phyloP scores from a whole-genome alignment of 805 yeast species.

The Hanseniaspora valbyensis region DNA sequence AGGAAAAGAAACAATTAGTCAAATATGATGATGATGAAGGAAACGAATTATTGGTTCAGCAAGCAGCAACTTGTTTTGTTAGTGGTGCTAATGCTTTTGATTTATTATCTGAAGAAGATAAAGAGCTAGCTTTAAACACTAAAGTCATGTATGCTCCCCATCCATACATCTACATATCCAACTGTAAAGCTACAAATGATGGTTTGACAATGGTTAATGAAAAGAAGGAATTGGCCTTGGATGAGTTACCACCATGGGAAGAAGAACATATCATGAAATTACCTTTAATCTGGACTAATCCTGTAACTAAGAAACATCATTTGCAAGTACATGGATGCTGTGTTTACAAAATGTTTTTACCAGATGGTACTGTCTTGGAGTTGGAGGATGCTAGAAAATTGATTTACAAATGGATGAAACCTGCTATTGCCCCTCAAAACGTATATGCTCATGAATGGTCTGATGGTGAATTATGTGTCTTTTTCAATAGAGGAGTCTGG shows the following conservation, averaged over 20 bases:
- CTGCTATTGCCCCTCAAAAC: slow-evolving; percentile 62
- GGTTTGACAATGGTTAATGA: slow-evolving; percentile 80
- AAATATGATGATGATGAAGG: slow-evolving; percentile 52
- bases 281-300: slow-evolving; percentile 89
- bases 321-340: slow-evolving; percentile 86
- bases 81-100: slow-evolving; percentile 75
- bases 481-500: slow-evolving; percentile 83
- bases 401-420: slow-evolving; percentile 69
- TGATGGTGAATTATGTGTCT: slow-evolving; percentile 74
- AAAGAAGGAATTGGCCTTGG: slow-evolving; percentile 55
- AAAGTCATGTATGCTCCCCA: slow-evolving; percentile 84
- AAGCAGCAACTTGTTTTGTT: slow-evolving; percentile 83
- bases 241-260: slow-evolving; percentile 75
- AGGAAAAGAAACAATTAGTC: slow-evolving; percentile 50
- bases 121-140: slow-evolving; percentile 63
- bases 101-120: slow-evolving; percentile 53
- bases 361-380: slow-evolving; percentile 49
- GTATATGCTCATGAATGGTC: slow-evolving; percentile 77
- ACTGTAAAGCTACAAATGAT: slow-evolving; percentile 72
- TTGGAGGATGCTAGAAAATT: slow-evolving; percentile 64
- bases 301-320: slow-evolving; percentile 71
- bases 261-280: slow-evolving; percentile 60
- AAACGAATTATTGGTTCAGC: slow-evolving; percentile 46
- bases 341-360: slow-evolving; percentile 48
- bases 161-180: slow-evolving; percentile 75